Conservation (phyloP, 2,329 filamentous ascomycete species). For the Diplodia mutila region DNA sequence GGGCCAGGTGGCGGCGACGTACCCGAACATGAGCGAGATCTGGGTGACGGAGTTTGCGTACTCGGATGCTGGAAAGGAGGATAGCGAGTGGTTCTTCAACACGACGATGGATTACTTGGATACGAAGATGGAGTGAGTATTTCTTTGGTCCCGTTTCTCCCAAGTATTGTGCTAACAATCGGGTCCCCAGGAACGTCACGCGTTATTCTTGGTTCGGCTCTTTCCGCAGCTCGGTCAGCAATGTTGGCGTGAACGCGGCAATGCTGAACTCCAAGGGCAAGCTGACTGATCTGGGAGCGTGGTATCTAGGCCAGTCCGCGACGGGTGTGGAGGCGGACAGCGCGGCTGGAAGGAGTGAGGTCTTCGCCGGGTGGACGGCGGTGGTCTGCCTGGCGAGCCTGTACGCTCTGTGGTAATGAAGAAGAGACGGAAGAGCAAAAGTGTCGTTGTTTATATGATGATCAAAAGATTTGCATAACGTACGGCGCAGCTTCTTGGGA, state of each 20-base stretch:
- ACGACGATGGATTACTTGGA: constrained; percentile 69
- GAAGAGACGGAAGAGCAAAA: background rate
- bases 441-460: background rate
- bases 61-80: constrained; percentile 56
- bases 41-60: constrained; percentile 82
- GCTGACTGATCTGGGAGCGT: constrained; percentile 75
- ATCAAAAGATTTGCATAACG: background rate
- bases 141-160: background rate
- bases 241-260: constrained; percentile 72
- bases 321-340: constrained; percentile 44
- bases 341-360: constrained; percentile 26
- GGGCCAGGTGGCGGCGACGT: constrained; percentile 59
- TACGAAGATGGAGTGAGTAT: constrained; percentile 35
- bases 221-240: constrained; percentile 70
- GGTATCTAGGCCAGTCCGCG: constrained; percentile 68
- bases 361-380: constrained; percentile 28
- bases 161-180: background rate
- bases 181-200: constrained; percentile 54
- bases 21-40: constrained; percentile 57
- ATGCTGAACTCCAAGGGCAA: constrained; percentile 70
- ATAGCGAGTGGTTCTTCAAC: constrained; percentile 71
- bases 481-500: background rate
- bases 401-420: constrained; percentile 21
- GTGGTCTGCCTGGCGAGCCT: constrained; percentile 24
- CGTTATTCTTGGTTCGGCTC: constrained; percentile 77